These are phyloP conservation scores for Neonectria sp. DNA, from an alignment of 2,329 filamentous ascomycete species.

Conservation along the genomic window DNA sequence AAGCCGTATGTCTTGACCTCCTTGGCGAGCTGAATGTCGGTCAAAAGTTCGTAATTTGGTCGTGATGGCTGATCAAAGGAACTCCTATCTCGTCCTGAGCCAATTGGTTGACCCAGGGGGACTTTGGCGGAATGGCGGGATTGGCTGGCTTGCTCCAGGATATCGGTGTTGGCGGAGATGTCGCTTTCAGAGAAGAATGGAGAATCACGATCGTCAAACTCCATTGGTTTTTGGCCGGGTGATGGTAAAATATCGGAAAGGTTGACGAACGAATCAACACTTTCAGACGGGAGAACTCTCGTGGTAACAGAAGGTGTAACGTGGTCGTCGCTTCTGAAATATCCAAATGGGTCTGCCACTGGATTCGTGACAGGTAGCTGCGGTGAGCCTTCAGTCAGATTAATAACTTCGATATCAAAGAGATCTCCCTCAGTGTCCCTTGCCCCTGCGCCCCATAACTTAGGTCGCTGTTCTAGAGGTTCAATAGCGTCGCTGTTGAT, in stretches of 20 bases:
- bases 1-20: slow-evolving; percentile 78
- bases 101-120: neutral
- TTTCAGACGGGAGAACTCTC: slow-evolving; percentile 13
- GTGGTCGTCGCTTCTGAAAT: slow-evolving; percentile 39
- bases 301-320: neutral
- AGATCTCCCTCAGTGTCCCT: slow-evolving; percentile 76
- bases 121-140: neutral
- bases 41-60: slow-evolving; percentile 74
- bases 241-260: slow-evolving; percentile 45
- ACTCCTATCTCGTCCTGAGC: neutral
- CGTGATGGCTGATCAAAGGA: slow-evolving; percentile 37
- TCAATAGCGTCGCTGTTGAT: slow-evolving; percentile 58
- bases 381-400: slow-evolving; percentile 65
- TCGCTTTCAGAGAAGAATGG: slow-evolving; percentile 43
- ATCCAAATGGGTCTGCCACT: slow-evolving; percentile 58
- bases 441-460: slow-evolving; percentile 80
- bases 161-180: slow-evolving; percentile 34
- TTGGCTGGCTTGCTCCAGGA: neutral
- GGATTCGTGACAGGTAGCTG: slow-evolving; percentile 38
- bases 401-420: slow-evolving; percentile 73
- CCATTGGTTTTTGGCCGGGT: slow-evolving; percentile 14
- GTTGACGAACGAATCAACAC: slow-evolving; percentile 40
- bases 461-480: slow-evolving; percentile 49
- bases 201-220: slow-evolving; percentile 26
- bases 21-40: slow-evolving; percentile 73